Conservation (phyloP, 2,329 filamentous ascomycete genomes). For the Talaromyces amestolkiae region DNA sequence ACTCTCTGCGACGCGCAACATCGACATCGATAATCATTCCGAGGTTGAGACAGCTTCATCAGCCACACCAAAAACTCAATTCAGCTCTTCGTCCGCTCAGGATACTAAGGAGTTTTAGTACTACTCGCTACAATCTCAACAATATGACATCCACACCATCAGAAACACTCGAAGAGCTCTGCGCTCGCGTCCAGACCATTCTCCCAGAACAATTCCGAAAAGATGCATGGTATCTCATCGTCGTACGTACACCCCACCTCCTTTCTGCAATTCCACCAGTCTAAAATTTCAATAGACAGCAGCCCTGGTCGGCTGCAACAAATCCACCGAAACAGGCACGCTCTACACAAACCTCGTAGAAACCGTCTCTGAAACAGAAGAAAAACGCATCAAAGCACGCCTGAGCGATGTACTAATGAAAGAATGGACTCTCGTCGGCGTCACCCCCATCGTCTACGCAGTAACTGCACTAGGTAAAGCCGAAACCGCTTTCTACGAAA, state of each 20-base stretch:
- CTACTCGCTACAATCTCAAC: not conserved
- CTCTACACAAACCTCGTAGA: slow-evolving; percentile 30
- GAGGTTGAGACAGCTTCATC: not conserved
- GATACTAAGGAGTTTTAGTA: not conserved
- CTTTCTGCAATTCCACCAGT: not conserved
- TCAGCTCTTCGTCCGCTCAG: not conserved
- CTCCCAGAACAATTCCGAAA: slow-evolving; percentile 57
- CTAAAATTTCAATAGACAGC: slow-evolving; percentile 23
- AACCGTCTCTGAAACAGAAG: slow-evolving; percentile 16
- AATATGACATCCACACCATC: slow-evolving; percentile 9
- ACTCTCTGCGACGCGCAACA: slow-evolving; percentile 4
- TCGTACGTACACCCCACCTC: slow-evolving; percentile 32
- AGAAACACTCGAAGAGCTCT: slow-evolving; percentile 34
- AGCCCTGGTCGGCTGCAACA: slow-evolving; percentile 27
- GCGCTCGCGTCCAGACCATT: slow-evolving; percentile 25
- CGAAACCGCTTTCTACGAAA: slow-evolving; percentile 23
- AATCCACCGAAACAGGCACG: slow-evolving; percentile 26
- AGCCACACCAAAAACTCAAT: not conserved
- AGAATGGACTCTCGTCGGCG: slow-evolving; percentile 33
- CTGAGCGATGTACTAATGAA: slow-evolving; percentile 34
- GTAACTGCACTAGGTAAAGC: slow-evolving; percentile 30
- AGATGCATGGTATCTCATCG: slow-evolving; percentile 51
- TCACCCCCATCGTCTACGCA: slow-evolving; percentile 31
- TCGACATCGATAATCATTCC: not conserved
- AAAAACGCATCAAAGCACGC: slow-evolving; percentile 22